Percentiles rank a stretch among this genome's conserved stretches.
phyloP scores from a whole-genome alignment of 108 stramenopile genomes.

The Nannochloropsis gaditana region DNA sequence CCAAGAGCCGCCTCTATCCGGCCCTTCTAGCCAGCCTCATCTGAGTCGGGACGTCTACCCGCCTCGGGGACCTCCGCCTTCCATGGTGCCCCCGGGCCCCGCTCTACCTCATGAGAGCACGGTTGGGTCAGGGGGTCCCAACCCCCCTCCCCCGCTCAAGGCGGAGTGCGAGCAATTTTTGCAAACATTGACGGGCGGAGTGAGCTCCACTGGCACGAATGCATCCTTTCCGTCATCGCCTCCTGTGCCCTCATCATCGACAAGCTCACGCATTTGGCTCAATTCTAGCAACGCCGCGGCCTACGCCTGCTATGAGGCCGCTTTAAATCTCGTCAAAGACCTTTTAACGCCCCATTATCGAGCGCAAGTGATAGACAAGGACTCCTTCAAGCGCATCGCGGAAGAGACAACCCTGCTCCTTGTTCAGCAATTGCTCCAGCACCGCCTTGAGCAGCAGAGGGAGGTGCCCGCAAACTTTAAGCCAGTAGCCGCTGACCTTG shows the following conservation, averaged over 20 bases:
- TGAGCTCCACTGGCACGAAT: not conserved
- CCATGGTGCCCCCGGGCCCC: not conserved
- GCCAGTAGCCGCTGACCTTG: not conserved
- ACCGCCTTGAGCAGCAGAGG: not conserved
- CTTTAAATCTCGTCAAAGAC: slow-evolving; percentile 4
- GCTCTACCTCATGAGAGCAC: not conserved
- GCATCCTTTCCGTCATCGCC: not conserved
- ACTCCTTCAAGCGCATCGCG: not conserved
- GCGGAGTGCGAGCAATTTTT: slow-evolving; percentile 1
- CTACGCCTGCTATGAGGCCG: not conserved
- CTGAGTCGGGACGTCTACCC: not conserved
- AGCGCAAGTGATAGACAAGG: not conserved
- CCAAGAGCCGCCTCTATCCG: not conserved
- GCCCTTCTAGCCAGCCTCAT: not conserved
- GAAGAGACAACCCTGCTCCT: slow-evolving; percentile 16
- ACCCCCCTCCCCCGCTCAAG: not conserved
- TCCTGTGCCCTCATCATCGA: not conserved
- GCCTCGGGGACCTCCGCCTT: not conserved
- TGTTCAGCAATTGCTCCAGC: slow-evolving; percentile 1
- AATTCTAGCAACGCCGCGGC: not conserved
- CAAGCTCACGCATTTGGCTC: not conserved
- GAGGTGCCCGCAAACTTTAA: not conserved
- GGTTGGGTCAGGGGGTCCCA: not conserved
- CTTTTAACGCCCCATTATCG: slow-evolving; percentile 2
- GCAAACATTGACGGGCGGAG: slow-evolving; percentile 3